These are phyloP conservation scores for Ormosia emarginata DNA, from an alignment of 306 rosid genomes.

Conservation along the genomic window DNA sequence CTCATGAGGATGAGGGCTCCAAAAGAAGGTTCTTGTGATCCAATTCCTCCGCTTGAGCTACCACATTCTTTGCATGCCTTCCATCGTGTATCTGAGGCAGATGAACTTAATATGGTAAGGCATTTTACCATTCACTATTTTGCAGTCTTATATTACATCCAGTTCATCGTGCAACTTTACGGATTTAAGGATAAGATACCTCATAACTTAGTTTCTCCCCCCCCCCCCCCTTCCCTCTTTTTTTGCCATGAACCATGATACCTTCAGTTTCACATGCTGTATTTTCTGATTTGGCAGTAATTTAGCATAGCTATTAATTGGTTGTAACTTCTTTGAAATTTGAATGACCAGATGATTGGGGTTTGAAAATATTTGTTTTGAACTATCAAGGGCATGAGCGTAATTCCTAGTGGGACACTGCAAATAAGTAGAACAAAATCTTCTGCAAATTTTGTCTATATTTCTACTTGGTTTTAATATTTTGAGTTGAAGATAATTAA, in stretches of 20 bases:
- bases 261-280: not conserved
- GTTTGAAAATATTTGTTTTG: not conserved
- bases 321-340: not conserved
- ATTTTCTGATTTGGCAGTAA: not conserved
- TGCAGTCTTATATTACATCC: not conserved
- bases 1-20: constrained; percentile 93
- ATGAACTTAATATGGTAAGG: constrained; percentile 62
- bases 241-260: not conserved
- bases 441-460: not conserved
- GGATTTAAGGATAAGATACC: not conserved
- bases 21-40: constrained; percentile 70
- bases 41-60: constrained; percentile 89
- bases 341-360: not conserved
- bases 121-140: not conserved
- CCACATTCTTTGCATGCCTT: constrained; percentile 94
- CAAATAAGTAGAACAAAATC: constrained; percentile 3
- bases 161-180: not conserved
- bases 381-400: not conserved
- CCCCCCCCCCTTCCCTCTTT: not conserved
- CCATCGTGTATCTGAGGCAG: constrained; percentile 68
- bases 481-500: not conserved
- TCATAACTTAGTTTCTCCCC: not conserved
- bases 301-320: not conserved
- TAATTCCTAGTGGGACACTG: not conserved
- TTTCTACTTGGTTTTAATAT: not conserved